Conservation (phyloP, 495 filamentous ascomycete species). For the Penicillium roqueforti region DNA sequence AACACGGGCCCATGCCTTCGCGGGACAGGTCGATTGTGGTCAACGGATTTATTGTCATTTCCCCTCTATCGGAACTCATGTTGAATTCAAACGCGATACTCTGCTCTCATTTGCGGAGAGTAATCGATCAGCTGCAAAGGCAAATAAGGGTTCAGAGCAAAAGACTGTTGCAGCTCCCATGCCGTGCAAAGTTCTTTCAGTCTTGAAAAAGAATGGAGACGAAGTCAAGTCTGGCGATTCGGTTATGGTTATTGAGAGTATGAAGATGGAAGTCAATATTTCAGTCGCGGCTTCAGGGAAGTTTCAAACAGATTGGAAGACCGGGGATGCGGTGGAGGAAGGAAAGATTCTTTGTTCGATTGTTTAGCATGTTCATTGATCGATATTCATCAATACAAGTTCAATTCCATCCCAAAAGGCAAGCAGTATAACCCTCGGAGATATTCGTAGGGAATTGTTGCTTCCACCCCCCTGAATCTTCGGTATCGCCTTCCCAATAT, state of each 20-base stretch:
- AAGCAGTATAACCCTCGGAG: no score
- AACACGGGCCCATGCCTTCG: conserved; percentile 57
- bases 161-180: conserved; percentile 76
- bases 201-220: conserved; percentile 69
- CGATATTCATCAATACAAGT: no score
- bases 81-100: conserved; percentile 68
- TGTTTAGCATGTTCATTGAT: no score
- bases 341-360: conserved; percentile 27
- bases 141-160: conserved; percentile 60
- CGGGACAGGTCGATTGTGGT: conserved; percentile 48
- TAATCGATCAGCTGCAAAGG: conserved; percentile 63
- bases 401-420: no score
- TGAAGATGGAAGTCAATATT: conserved; percentile 97
- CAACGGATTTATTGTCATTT: conserved; percentile 19
- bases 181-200: conserved; percentile 78
- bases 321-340: conserved; percentile 29
- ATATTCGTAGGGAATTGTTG: no score
- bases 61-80: conserved; percentile 24
- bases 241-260: conserved; percentile 87
- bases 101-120: conserved; percentile 61
- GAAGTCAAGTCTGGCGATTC: conserved; percentile 68
- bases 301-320: conserved; percentile 24
- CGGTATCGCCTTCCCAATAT: no score
- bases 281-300: conserved; percentile 15
- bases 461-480: no score